Evolutionary conservation across 2,329 filamentous ascomycete species (phyloP).

Genomic region (Shiraia sp.): DNA sequence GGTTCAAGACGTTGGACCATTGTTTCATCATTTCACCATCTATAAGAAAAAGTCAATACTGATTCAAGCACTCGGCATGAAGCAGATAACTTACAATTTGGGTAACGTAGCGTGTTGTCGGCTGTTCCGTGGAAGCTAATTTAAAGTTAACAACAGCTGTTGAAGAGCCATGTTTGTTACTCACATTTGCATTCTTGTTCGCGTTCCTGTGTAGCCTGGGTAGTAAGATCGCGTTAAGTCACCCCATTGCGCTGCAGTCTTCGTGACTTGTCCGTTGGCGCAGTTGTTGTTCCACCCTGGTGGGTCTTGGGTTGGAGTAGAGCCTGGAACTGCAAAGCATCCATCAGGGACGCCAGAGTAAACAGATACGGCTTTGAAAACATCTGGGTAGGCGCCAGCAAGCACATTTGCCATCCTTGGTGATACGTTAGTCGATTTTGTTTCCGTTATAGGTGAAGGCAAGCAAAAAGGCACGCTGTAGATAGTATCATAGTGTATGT

Average conservation of each 20-base stretch:
- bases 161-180: neutral
- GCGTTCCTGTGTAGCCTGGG: constrained; percentile 17
- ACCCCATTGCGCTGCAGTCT: constrained; percentile 22
- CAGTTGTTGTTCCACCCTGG: constrained; percentile 32
- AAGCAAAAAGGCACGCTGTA: too few relatives aligned
- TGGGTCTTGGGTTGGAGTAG: constrained; percentile 41
- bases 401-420: constrained; percentile 21
- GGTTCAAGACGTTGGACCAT: constrained; percentile 25
- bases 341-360: constrained; percentile 27
- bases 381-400: constrained; percentile 23
- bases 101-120: constrained; percentile 19
- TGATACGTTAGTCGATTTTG: too few relatives aligned
- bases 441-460: too few relatives aligned
- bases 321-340: constrained; percentile 23
- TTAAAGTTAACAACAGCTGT: neutral
- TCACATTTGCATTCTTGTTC: constrained; percentile 21
- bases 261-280: constrained; percentile 17
- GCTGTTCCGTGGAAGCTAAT: constrained; percentile 20
- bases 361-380: constrained; percentile 20
- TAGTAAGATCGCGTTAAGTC: constrained; percentile 15
- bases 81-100: constrained; percentile 12
- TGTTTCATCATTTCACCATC: constrained; percentile 27
- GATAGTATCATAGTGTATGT: too few relatives aligned
- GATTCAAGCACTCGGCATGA: neutral
- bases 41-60: constrained; percentile 3